Base-by-base conservation (phyloP, 1,139 yeast genomes). In the Candida mesenterica region DNA sequence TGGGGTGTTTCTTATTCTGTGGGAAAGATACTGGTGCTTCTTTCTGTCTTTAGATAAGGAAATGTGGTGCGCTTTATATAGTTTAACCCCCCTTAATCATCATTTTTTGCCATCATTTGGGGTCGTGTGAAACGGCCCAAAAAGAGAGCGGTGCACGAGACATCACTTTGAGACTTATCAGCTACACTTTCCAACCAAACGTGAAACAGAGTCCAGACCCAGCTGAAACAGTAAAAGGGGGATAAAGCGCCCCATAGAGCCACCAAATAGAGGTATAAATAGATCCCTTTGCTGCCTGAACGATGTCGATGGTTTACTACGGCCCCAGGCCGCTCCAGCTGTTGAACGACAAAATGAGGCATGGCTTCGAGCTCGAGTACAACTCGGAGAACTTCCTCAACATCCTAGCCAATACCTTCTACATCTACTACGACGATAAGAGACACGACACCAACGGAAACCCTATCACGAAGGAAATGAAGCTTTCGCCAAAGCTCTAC, bases 371-470 rank as follows among this genome's bases (percentile, higher is more conserved):
- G 43, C 79, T 79, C 46, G 88, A 83, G 43, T 68, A 70, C 47
- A 66, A 65, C 53, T 63, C 70, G n/a, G 89, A 83, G 49, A 81
- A 80, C 52, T 79, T 79, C 53, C 69, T 86, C 59, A 69, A 68
- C 42, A 62, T 77, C 35, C 67, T 87, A 39, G 92, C 90, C 31
- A 66, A 77, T 57, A 75, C 82, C 31, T 88, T 85, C 62, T 82
- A 79, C 59, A 82, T 85, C 42, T 87, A 88, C 59, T 87, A 75
- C 50, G 94, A 85, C 53, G 95, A 86, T 54, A 92, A 92, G 59
- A 76, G 97, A 33, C 97, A 92, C 55, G 85, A 81, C 48, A 86
- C 96, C 3, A 86, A 87, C 40, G 96, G 96, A 13, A 86, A 82
- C 50, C 96, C 97, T 2, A 72, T 80, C n/a, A 67, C 79, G 1